Evolutionary conservation across 1,284 basidiomycete species (phyloP).

Genomic region (Apiotrichum mycotoxinovorans): DNA sequence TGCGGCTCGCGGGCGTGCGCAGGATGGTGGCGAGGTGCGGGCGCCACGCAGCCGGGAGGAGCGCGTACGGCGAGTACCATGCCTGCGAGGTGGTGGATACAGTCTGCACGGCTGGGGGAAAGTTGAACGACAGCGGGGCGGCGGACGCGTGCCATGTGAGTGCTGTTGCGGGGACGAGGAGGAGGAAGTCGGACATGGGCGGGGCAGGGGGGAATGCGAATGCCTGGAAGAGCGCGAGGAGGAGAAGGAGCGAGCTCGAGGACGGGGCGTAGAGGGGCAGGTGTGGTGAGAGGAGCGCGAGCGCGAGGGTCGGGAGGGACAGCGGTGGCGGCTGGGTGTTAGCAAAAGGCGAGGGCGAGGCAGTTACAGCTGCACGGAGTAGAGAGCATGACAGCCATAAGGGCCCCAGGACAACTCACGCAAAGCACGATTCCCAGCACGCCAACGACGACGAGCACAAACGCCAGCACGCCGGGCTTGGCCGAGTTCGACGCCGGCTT

Average conservation of each 20-base stretch:
- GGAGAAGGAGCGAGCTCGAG: constrained; percentile 5
- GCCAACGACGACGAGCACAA: neutral
- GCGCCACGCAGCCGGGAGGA: constrained; percentile 48
- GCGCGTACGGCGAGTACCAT: neutral
- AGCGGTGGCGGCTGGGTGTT: neutral
- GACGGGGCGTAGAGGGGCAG: constrained; percentile 23
- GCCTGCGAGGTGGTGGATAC: neutral
- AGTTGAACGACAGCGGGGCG: neutral
- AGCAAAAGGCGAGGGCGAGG: neutral
- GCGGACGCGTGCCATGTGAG: constrained; percentile 1
- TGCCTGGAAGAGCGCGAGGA: constrained; percentile 33
- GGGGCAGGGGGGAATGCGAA: constrained; percentile 39
- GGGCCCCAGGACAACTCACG: too few species aligned
- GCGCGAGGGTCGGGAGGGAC: neutral
- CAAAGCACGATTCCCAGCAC: too few species aligned
- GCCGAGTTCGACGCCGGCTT: neutral
- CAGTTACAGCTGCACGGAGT: neutral
- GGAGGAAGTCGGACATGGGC: constrained; percentile 21
- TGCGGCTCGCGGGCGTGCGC: constrained; percentile 82
- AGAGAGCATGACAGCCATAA: neutral
- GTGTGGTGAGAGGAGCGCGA: constrained; percentile 23
- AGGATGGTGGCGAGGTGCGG: constrained; percentile 84
- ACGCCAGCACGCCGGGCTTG: neutral
- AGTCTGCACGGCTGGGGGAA: neutral
- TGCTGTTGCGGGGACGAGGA: constrained; percentile 21